phyloP scores from a whole-genome alignment of 495 filamentous ascomycete species.

The Chaetomium cochliodes region DNA sequence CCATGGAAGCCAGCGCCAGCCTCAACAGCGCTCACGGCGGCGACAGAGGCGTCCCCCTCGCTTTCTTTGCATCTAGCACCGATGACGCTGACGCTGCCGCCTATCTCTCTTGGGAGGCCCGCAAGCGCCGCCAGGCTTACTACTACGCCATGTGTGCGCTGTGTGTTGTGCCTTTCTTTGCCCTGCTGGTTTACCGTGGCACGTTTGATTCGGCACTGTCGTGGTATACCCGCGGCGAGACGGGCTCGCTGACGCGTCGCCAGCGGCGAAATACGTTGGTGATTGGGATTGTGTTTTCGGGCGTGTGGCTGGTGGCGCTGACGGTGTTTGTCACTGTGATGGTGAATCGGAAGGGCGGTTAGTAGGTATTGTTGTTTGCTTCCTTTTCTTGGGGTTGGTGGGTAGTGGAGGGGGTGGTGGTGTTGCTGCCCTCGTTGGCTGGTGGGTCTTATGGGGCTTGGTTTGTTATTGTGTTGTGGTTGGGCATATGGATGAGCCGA shows the following conservation, averaged over 20 bases:
- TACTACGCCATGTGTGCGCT: constrained; percentile 35
- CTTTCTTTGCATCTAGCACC: not conserved
- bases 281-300: constrained; percentile 23
- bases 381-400: not conserved
- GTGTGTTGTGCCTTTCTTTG: constrained; percentile 39
- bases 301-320: constrained; percentile 24
- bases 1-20: constrained; percentile 20
- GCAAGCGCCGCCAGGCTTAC: constrained; percentile 28
- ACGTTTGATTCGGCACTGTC: constrained; percentile 29
- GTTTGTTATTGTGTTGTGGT: not conserved
- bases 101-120: constrained; percentile 32
- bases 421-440: not conserved
- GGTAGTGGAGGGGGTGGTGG: too few species aligned
- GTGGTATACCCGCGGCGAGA: constrained; percentile 41
- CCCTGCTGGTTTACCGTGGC: constrained; percentile 32
- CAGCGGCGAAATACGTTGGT: constrained; percentile 34
- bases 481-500: not conserved
- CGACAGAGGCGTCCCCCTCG: not conserved
- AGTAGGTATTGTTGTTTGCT: not conserved
- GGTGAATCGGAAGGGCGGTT: not conserved
- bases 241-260: constrained; percentile 26
- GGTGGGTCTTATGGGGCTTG: not conserved
- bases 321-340: not conserved
- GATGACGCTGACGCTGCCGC: constrained; percentile 22
- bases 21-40: not conserved